Base-by-base conservation (phyloP, 768 basidiomycete genomes). In the Thelephora ganbajun region DNA sequence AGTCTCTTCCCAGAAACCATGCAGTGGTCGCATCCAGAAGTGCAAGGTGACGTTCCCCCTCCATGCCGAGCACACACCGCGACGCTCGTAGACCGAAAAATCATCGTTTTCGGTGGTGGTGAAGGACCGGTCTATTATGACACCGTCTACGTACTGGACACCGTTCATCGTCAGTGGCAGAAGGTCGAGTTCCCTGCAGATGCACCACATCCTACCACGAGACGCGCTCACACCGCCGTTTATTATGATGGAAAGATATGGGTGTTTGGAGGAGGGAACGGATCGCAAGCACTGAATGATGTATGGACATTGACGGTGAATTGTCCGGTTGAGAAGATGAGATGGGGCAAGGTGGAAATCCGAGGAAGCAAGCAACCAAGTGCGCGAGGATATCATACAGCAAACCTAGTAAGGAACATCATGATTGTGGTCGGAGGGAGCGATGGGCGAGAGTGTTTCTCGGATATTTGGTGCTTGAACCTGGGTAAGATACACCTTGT, bases 261-360 rank as follows among this genome's bases (percentile, higher is more conserved):
- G 69, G 64, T 96, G 3, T 96, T 94, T 56, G 93, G 91, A 6
- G 91, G 93, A n/a, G 92, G 93, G 2, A 93, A 90, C 50, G 93
- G 93, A 0, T 69, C 83, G 66, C 76, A 75, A n/a, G 91, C 93
- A 0, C 69, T 96, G 48, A 87, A 88, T 54, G 92, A 96, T 61
- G 66, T 93, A 16, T 94, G 91, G 90, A 77, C 82, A 13, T 66
- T 94, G 19, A 88, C 94, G 49, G 76, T 83, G 33, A 65, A 69
- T 45, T 54, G 63, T 36, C 58, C 59, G 22, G 48, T 63, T 3
- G 64, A 68, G 4, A 60, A 61, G 37, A 63, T 82, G 62, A 66
- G 65, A 26, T 85, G 83, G 84, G 69, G 72, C 36, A 62, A 78
- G 52, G 56, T 88, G 42, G 54, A 72, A 54, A 79, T 83, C 1